Percentiles rank a stretch among this genome's conserved stretches.
Conservation (phyloP, 495 filamentous ascomycete species). For the Xylaria intraflava region DNA sequence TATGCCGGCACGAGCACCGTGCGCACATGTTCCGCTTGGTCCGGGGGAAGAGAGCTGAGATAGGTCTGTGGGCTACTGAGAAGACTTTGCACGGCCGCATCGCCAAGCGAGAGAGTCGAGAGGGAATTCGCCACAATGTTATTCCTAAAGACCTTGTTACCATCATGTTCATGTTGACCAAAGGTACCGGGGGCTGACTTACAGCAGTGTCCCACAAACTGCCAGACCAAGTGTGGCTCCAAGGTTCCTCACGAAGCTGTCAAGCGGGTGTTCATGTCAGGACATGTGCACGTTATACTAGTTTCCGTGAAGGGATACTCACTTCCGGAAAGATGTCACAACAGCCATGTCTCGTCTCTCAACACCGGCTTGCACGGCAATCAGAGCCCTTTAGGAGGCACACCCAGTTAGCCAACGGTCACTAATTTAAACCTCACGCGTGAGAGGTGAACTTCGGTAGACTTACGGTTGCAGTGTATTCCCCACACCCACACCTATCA, state of each 20-base stretch:
- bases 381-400: slow-evolving; percentile 31
- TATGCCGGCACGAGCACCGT: slow-evolving; percentile 41
- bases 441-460: slow-evolving; percentile 3
- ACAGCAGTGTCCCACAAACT: slow-evolving; percentile 48
- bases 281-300: not conserved
- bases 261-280: too few species aligned
- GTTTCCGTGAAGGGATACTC: slow-evolving; percentile 7
- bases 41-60: slow-evolving; percentile 25
- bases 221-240: slow-evolving; percentile 50
- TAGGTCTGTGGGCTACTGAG: slow-evolving; percentile 22
- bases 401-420: not conserved
- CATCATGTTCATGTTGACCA: not conserved
- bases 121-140: slow-evolving; percentile 37
- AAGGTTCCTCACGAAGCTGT: slow-evolving; percentile 47
- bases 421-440: not conserved
- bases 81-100: slow-evolving; percentile 18
- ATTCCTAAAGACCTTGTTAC: slow-evolving; percentile 30
- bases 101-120: slow-evolving; percentile 24
- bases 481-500: slow-evolving; percentile 48
- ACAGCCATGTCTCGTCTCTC: slow-evolving; percentile 50
- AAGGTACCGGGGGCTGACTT: not conserved
- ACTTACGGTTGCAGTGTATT: slow-evolving; percentile 47
- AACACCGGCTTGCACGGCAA: slow-evolving; percentile 49
- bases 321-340: slow-evolving; percentile 50
- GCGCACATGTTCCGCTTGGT: slow-evolving; percentile 33